Base-by-base conservation (phyloP, 2,329 filamentous ascomycete genomes). In the Alternaria solani region DNA sequence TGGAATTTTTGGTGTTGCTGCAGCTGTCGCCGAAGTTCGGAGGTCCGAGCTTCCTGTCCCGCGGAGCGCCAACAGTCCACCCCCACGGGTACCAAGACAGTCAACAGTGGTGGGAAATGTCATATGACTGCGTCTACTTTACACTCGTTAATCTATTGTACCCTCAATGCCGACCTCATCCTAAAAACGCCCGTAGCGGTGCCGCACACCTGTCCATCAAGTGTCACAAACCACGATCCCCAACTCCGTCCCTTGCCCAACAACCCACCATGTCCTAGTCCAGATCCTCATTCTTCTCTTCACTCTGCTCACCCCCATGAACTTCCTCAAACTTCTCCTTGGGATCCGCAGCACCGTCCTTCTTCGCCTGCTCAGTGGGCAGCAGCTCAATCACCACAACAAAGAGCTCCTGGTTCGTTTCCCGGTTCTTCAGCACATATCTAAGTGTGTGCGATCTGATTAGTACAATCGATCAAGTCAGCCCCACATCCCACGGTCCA, bases 401-500 rank as follows among this genome's bases (percentile, higher is more conserved):
- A 30, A 97, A 87, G 69, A 97, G 92, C 16, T 92, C 85, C 34
- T 91, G 86, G 48, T 87, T 87, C 0, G 91, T 94, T 23, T 83
- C 79, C 62, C 87, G 88, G 79, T 97, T 91, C 75, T 94, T 94
- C 74, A 98, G 85, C 59, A 96, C 92, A 80, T 98, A 97, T 86
- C 94, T 94, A 81, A 96, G 87, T 68, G 89, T 85, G 81, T 96
- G 92, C 83, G 91, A 90, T 84, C 91, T 87, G 85, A 71, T 75
- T 70, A 77, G 75, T 65, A 38, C 34, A 51, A 55, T 41, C 42
- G n/a, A 12, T 30, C 57, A 48, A 46, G 57, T 68, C 62, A 68
- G 65, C 62, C 46, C 47, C 61, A 25, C 46, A 14, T 42, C 56
- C 42, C 38, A 41, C 36, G 55, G 28, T 57, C 57, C 51, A 56